Conservation (phyloP, 306 rosid genomes). For the Fragaria nilgerrensis region DNA sequence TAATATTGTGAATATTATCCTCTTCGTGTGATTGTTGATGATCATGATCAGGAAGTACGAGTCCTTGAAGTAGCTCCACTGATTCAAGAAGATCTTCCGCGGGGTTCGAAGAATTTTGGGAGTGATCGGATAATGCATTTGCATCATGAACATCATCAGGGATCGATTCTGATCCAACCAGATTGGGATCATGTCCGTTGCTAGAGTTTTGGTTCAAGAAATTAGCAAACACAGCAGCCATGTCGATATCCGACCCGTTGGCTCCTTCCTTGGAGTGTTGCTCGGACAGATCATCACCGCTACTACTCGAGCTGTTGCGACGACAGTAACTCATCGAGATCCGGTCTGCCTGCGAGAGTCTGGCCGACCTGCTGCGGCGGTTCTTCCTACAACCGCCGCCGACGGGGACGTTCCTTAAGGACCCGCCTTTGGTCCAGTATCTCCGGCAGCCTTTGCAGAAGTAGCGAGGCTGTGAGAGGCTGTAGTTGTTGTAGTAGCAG, state of each 20-base stretch:
- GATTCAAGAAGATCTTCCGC: slow-evolving; percentile 12
- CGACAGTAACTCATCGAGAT: not conserved
- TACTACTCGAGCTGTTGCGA: slow-evolving; percentile 1
- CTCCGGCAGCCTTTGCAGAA: slow-evolving; percentile 85
- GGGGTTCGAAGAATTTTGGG: not conserved
- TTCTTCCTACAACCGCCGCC: slow-evolving; percentile 77
- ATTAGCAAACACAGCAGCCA: slow-evolving; percentile 71
- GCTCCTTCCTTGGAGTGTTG: slow-evolving; percentile 6
- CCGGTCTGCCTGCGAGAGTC: not conserved
- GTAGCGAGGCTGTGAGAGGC: slow-evolving; percentile 86
- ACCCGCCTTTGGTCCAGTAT: slow-evolving; percentile 97
- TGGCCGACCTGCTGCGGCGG: slow-evolving; percentile 41
- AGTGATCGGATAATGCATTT: not conserved
- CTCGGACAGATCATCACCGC: not conserved
- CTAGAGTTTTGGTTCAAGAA: slow-evolving; percentile 48
- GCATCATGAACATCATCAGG: not conserved
- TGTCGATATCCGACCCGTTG: slow-evolving; percentile 52
- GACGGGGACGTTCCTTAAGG: slow-evolving; percentile 74
- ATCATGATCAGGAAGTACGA: not conserved
- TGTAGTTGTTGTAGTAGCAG: slow-evolving; percentile 97
- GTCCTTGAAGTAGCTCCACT: slow-evolving; percentile 1
- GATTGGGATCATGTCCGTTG: not conserved
- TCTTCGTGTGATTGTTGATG: not conserved
- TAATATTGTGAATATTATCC: not conserved
- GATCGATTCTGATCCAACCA: not conserved